phyloP scores from a whole-genome alignment of 192 early-diverging fungal genomes.

The Coemansia sp. region DNA sequence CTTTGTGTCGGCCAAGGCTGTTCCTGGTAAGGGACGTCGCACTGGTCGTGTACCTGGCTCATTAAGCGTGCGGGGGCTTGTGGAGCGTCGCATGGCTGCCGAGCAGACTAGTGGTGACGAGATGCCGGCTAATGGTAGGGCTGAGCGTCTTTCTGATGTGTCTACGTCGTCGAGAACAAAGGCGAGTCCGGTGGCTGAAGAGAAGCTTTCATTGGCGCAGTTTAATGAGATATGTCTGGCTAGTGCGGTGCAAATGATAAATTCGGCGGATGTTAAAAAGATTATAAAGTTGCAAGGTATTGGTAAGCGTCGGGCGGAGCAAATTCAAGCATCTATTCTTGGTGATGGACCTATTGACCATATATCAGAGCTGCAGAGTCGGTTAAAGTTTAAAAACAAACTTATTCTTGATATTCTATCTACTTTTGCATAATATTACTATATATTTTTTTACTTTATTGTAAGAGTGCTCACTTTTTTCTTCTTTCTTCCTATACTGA shows the following conservation, averaged over 20 bases:
- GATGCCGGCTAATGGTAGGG: not conserved
- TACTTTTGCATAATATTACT: constrained; percentile 26
- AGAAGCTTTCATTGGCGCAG: constrained; percentile 14
- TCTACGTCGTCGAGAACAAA: constrained; percentile 5
- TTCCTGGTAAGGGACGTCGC: constrained; percentile 1
- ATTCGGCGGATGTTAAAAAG: constrained; percentile 51
- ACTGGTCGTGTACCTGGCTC: constrained; percentile 23
- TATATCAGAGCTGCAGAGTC: constrained; percentile 33
- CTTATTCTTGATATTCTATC: constrained; percentile 44
- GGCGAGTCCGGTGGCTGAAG: constrained; percentile 7
- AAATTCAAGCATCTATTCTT: constrained; percentile 51
- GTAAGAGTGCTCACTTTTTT: too few relatives aligned
- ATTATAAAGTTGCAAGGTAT: constrained; percentile 57
- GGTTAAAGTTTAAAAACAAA: constrained; percentile 47
- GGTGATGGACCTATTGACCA: constrained; percentile 34
- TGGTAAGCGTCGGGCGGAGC: constrained; percentile 57
- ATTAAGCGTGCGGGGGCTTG: constrained; percentile 32
- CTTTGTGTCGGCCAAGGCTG: not conserved
- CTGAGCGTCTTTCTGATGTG: constrained; percentile 8
- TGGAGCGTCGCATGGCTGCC: constrained; percentile 21
- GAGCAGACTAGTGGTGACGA: not conserved
- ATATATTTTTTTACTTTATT: not conserved
- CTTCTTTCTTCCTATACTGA: too few relatives aligned
- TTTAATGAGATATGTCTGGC: constrained; percentile 46
- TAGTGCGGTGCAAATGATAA: constrained; percentile 55